Base-by-base conservation (phyloP, 805 yeast species). In the Starmerella bombicola region DNA sequence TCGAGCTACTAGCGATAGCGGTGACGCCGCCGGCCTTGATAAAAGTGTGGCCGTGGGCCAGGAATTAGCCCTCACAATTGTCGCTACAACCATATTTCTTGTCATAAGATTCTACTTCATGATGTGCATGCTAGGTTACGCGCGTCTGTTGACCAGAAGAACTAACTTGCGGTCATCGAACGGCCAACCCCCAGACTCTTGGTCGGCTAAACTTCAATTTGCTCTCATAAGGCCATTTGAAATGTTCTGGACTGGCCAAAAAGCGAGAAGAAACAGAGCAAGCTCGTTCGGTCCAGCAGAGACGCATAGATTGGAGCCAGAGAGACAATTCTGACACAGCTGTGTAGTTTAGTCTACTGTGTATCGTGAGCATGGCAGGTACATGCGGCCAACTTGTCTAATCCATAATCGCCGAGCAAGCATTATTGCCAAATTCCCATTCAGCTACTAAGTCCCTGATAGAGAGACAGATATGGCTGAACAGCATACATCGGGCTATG, bases 51-150 rank as follows among this genome's bases (percentile, higher is more conserved):
- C 54, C 5, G 42, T 55, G 18, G 63, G 60, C 29, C 55, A 56
- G 38, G 60, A 58, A 42, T 53, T 57, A 5, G 57, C 61, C 5
- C 61, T 73, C 45, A 74, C 78, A 1, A 60, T 72, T 20, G 60
- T 69, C 12, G 56, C 71, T n/a, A 71, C 76, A 0, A 46, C 73
- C 4, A 50, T 65, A 3, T 62, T 74, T 20, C 60, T 71, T 2
- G 55, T 61, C 5, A 45, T 66, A 20, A 63, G 82, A 39, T 35
- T 73, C 36, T 77, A 77, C 59, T 74, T 74, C 59, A 65, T 70
- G 30, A 54, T 73, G 41, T 68, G 74, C 17, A 55, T 76, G 31
- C 47, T 77, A 16, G 71, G 80, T 5, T 77, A 71, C 55, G 68
- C 78, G 38, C 70, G 71, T 38, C 61, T 63, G 45, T 63, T 77